phyloP scores from a whole-genome alignment of 257 asterid species.

The Fraxinus quadrangulata region DNA sequence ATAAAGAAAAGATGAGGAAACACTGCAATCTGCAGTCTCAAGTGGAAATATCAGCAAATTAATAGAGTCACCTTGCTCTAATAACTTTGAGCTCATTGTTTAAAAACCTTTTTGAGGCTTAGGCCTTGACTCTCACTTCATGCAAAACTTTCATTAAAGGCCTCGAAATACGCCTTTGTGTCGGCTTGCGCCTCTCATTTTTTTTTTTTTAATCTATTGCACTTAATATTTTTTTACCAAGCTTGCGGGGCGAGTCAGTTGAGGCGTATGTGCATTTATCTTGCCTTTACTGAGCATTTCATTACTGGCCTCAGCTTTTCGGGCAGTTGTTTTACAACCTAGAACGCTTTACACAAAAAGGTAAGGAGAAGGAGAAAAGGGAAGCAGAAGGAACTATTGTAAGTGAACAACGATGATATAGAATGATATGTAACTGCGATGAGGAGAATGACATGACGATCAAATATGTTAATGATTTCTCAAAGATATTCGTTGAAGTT shows the following conservation, averaged over 20 bases:
- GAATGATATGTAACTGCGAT: neutral
- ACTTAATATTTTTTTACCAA: neutral
- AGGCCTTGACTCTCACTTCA: neutral
- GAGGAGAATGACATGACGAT: neutral
- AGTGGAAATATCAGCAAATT: neutral
- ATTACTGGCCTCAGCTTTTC: neutral
- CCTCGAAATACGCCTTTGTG: neutral
- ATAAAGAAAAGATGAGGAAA: neutral
- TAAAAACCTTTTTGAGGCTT: neutral
- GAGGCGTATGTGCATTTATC: neutral
- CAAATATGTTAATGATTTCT: neutral
- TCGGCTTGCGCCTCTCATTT: neutral
- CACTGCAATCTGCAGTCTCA: conserved; percentile 1
- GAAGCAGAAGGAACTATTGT: neutral
- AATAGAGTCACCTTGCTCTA: neutral
- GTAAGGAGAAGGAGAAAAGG: neutral
- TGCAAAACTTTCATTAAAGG: neutral
- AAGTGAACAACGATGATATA: neutral
- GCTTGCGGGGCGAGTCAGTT: neutral
- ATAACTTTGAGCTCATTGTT: conserved; percentile 10
- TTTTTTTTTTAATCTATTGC: too few relatives aligned
- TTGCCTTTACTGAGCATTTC: neutral
- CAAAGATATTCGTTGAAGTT: neutral
- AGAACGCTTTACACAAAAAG: neutral
- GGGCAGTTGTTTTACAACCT: neutral